Conservation (phyloP, 139 green algal species). For the Pseudopediastrum boryanum region DNA sequence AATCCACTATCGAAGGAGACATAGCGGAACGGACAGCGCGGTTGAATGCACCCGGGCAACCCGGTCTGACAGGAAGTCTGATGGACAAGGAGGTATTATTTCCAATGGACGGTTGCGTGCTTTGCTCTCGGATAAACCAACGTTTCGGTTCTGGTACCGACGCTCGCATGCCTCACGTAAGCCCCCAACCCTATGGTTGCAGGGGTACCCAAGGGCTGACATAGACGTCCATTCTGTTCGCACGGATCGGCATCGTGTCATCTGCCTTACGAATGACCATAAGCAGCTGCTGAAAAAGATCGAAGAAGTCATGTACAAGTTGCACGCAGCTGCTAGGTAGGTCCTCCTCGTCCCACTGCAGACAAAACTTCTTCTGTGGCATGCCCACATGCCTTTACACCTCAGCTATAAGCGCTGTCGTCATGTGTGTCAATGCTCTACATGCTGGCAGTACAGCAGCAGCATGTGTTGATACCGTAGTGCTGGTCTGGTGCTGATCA, state of each 20-base stretch:
- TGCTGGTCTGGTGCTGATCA: background rate
- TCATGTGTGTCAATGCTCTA: background rate
- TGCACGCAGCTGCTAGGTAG: conserved; percentile 58
- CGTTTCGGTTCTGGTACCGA: no score
- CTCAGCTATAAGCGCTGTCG: background rate
- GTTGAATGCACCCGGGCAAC: conserved; percentile 60
- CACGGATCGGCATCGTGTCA: conserved; percentile 66
- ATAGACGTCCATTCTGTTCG: conserved; percentile 76
- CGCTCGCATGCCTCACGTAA: no score
- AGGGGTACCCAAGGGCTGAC: conserved; percentile 84
- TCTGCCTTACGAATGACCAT: conserved; percentile 83
- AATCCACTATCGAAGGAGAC: conserved; percentile 54
- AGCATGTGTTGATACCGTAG: background rate
- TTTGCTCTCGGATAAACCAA: no score
- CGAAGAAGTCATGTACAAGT: conserved; percentile 60
- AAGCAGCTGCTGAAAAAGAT: conserved; percentile 68
- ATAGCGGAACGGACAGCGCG: conserved; percentile 48
- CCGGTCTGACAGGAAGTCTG: conserved; percentile 59
- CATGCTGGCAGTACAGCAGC: background rate
- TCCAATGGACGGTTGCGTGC: background rate
- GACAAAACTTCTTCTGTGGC: background rate
- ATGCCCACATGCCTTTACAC: background rate
- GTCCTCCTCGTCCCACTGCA: background rate
- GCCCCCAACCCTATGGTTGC: no score
- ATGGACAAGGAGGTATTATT: conserved; percentile 71